Conservation (phyloP, 2,329 filamentous ascomycete species). For the Hypoxylon sp. region DNA sequence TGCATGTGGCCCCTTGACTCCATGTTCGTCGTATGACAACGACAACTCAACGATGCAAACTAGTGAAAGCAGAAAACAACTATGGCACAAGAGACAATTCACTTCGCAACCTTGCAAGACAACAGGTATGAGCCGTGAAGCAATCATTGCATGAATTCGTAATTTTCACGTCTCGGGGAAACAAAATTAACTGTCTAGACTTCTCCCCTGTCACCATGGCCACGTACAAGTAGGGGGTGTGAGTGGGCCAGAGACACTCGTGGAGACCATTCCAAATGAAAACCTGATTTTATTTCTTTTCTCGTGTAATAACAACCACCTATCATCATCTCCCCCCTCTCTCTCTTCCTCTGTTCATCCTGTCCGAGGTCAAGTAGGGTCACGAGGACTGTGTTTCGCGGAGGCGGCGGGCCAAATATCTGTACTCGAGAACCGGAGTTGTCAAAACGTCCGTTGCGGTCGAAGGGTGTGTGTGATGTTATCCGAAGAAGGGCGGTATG, state of each 20-base stretch:
- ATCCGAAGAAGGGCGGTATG: conserved; percentile 35
- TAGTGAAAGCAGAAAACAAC: background rate
- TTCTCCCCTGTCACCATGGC: conserved; percentile 49
- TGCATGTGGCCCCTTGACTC: background rate
- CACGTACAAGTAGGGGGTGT: conserved; percentile 34
- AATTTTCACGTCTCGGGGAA: conserved; percentile 51
- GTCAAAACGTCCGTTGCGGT: conserved; percentile 43
- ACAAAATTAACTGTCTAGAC: conserved; percentile 56
- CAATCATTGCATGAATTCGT: conserved; percentile 51
- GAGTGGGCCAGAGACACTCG: conserved; percentile 44
- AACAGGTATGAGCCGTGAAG: conserved; percentile 33
- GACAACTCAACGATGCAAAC: background rate
- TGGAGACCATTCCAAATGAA: conserved; percentile 54
- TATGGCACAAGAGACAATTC: conserved; percentile 1
- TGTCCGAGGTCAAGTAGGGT: conserved; percentile 46
- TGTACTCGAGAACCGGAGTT: conserved; percentile 48
- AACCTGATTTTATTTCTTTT: conserved; percentile 58
- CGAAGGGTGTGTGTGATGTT: conserved; percentile 29
- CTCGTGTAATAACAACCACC: conserved; percentile 52
- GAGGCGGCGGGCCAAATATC: conserved; percentile 45
- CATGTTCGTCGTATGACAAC: background rate
- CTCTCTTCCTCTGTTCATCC: conserved; percentile 44
- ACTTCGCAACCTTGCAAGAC: conserved; percentile 21
- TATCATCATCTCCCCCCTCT: conserved; percentile 49
- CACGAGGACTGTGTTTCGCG: conserved; percentile 41